Evolutionary conservation across 345 rosid genomes (phyloP).

Genomic region (Microthlaspi erraticum): DNA sequence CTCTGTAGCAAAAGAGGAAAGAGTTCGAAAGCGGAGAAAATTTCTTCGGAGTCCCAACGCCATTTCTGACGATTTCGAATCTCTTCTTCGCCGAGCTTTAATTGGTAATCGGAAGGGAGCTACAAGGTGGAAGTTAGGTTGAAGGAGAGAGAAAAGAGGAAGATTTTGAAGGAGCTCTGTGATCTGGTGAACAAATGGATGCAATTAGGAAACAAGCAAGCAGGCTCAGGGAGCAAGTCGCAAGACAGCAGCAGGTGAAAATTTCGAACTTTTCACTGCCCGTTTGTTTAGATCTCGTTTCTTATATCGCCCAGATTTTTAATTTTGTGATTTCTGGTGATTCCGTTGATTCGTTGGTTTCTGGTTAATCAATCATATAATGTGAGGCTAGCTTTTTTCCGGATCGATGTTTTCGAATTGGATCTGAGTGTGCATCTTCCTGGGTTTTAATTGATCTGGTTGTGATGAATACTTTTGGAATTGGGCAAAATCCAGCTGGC

Average conservation of each 20-base stretch:
- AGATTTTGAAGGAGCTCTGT: background rate
- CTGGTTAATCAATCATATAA: constrained; percentile 22
- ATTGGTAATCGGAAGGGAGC: constrained; percentile 14
- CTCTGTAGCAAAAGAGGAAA: background rate
- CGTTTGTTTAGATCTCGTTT: constrained; percentile 18
- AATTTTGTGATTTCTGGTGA: background rate
- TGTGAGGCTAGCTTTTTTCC: background rate
- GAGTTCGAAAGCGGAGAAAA: constrained; percentile 21
- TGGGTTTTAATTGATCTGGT: constrained; percentile 9
- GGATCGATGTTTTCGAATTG: constrained; percentile 23
- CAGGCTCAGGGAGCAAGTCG: constrained; percentile 91
- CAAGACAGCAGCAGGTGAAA: constrained; percentile 92
- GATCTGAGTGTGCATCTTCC: constrained; percentile 25
- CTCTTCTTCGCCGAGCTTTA: constrained; percentile 29
- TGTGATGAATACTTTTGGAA: constrained; percentile 11
- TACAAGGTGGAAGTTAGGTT: background rate
- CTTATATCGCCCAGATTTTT: background rate
- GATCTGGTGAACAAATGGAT: constrained; percentile 66
- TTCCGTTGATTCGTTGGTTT: constrained; percentile 10
- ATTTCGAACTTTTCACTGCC: background rate
- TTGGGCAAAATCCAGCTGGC: background rate
- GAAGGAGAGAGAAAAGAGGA: background rate
- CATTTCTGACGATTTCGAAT: constrained; percentile 37
- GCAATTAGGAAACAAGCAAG: constrained; percentile 94
- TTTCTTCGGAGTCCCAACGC: background rate